These are phyloP conservation scores for Torulaspora delbrueckii DNA, from an alignment of 805 yeast species.

Conservation along the genomic window DNA sequence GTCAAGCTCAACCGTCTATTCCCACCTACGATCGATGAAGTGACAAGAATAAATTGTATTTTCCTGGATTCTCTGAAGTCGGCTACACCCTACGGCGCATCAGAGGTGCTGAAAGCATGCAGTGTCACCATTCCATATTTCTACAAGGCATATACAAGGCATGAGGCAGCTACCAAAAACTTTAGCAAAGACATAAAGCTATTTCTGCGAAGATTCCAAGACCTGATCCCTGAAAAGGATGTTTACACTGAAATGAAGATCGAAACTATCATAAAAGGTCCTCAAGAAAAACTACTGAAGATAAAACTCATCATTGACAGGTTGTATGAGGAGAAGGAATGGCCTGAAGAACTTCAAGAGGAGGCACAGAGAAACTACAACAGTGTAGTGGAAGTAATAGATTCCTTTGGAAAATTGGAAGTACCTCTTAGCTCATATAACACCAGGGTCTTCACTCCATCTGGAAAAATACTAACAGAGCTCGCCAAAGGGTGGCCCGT, in stretches of 20 bases:
- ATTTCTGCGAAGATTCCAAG: constrained; percentile 38
- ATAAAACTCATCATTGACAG: constrained; percentile 65
- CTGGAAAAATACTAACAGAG: constrained; percentile 83
- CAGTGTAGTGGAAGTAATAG: constrained; percentile 60
- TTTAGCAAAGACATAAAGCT: constrained; percentile 46
- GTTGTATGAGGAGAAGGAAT: constrained; percentile 44
- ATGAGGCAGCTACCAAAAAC: constrained; percentile 81
- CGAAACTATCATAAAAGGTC: constrained; percentile 60
- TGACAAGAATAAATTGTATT: constrained; percentile 83
- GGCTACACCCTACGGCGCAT: constrained; percentile 65
- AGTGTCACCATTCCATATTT: constrained; percentile 83
- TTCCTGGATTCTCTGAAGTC: constrained; percentile 66
- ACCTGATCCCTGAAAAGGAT: constrained; percentile 26
- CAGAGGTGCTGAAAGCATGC: constrained; percentile 74
- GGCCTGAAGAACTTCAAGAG: constrained; percentile 37
- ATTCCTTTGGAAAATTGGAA: constrained; percentile 69
- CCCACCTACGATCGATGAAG: constrained; percentile 95
- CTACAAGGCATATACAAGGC: constrained; percentile 88
- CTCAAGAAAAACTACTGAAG: constrained; percentile 62
- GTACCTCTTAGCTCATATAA: constrained; percentile 43
- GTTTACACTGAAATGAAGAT: constrained; percentile 48
- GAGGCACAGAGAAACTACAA: constrained; percentile 41
- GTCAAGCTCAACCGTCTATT: constrained; percentile 69
- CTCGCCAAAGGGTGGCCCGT: constrained; percentile 84
- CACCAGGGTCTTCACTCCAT: constrained; percentile 77